Evolutionary conservation across 768 basidiomycete species (phyloP), one percentile per base, ranked within the genome.

Genomic region (Calocybe gangraenosa): DNA sequence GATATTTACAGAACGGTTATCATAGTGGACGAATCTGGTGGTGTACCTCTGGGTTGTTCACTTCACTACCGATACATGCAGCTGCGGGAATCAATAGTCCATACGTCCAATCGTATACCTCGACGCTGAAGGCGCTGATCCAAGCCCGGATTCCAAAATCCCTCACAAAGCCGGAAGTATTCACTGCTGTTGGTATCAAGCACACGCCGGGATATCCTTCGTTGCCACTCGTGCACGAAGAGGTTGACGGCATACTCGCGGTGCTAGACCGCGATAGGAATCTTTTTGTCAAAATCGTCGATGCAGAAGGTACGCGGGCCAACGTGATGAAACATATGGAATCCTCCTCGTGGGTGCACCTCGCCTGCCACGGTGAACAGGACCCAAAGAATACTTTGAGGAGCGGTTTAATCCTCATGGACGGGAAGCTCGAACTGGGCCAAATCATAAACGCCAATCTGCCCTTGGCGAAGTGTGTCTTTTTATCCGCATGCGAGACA

Each of bases 381-480:
- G 48, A 52, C 31, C 18, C 41, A 8, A 17, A 21, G 1, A 21
- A 58, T 22, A 55, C 60, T 5, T 37, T 52, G 21, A 36, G 52
- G 28, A 55, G 55, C 34, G 48, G 42, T 6, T 50, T 62, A 30
- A 14, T 40, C 3, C 49, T 60, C 13, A 33, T 48, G 10, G 53
- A 53, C 31, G 53, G 53, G 9, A 43, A 25, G 22, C 46, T 61
- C 11, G 40, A 48, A 13, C 19, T 70, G 15, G 52, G 36, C 1
- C 53, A 62, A 21, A 48, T 69, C 25, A 46, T 60, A 30, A 45
- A 39, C 25, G 52, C 50, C 11, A 23, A 13, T 21, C 19, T 58
- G 1, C 47, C 58, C 2, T 52, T 35, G 10, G 59, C 62, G 0
- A 58, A 67, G 41, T 68, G 71, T 56, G 66, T 63, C 17, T 68